These are phyloP conservation scores for Saccharomyces pastorianus DNA, from an alignment of 1,139 yeast genomes.

Conservation along the genomic window DNA sequence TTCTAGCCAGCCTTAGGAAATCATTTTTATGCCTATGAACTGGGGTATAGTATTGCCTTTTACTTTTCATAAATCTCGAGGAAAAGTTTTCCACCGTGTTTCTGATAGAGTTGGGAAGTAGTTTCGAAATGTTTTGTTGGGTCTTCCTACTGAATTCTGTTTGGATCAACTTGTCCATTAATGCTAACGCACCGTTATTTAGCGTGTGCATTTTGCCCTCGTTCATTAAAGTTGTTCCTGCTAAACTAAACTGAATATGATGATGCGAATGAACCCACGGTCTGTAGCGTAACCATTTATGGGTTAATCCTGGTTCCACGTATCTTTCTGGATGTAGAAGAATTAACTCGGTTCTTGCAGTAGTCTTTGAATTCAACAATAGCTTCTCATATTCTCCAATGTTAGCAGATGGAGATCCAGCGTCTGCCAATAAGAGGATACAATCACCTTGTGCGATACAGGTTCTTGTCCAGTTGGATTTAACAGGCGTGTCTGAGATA, in stretches of 20 bases:
- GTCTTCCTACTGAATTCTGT: slow-evolving; percentile 28
- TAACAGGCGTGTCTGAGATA: slow-evolving; percentile 76
- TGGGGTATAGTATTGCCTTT: slow-evolving; percentile 36
- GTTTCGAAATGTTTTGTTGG: slow-evolving; percentile 27
- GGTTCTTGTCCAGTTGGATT: slow-evolving; percentile 84
- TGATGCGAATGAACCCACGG: slow-evolving; percentile 92
- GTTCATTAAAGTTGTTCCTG: not conserved
- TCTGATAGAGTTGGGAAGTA: slow-evolving; percentile 30
- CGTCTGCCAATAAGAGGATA: slow-evolving; percentile 62
- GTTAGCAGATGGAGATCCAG: slow-evolving; percentile 50
- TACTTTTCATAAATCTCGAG: slow-evolving; percentile 23
- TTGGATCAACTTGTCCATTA: slow-evolving; percentile 27
- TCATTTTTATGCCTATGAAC: slow-evolving; percentile 70
- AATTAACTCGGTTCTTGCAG: slow-evolving; percentile 83
- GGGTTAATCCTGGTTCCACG: slow-evolving; percentile 80
- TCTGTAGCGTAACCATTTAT: slow-evolving; percentile 74
- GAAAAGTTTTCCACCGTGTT: slow-evolving; percentile 31
- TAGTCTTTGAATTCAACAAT: slow-evolving; percentile 65
- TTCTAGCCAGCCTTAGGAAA: slow-evolving; percentile 79
- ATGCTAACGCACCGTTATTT: slow-evolving; percentile 14
- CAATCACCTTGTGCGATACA: slow-evolving; percentile 96
- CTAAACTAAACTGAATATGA: slow-evolving; percentile 51
- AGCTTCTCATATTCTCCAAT: slow-evolving; percentile 82
- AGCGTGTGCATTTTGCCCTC: slow-evolving; percentile 3
- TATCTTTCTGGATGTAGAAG: slow-evolving; percentile 74